Conservation (phyloP, 116 monocot species). For the Phalaenopsis hybrid region DNA sequence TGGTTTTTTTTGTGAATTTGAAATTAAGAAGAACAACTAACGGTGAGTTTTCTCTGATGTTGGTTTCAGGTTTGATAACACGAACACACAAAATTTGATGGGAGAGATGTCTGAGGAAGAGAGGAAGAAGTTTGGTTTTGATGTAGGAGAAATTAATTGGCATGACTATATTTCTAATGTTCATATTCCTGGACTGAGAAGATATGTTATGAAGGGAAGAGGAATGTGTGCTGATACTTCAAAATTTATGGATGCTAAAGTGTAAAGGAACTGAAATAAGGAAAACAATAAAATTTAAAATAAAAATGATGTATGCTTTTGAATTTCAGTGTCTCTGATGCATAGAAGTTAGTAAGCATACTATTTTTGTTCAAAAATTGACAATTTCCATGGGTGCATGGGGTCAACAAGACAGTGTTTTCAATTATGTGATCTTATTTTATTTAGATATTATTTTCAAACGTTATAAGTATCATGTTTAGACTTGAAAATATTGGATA, state of each 20-base stretch:
- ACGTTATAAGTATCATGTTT: too few species aligned
- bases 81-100: conserved; percentile 55
- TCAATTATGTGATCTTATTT: not conserved
- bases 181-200: conserved; percentile 83
- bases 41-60: not conserved
- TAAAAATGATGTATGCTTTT: not conserved
- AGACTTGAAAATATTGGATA: too few species aligned
- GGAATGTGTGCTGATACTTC: conserved; percentile 19
- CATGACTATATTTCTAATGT: conserved; percentile 67
- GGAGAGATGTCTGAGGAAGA: conserved; percentile 81
- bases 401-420: not conserved
- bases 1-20: not conserved
- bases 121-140: conserved; percentile 54
- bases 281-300: too few species aligned
- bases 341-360: not conserved
- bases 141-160: conserved; percentile 66
- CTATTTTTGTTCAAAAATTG: not conserved
- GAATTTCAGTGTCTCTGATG: not conserved
- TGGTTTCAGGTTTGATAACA: conserved; percentile 65
- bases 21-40: not conserved
- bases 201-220: conserved; percentile 86
- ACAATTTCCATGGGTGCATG: not conserved
- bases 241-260: conserved; percentile 15
- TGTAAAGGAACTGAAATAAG: conserved; percentile 4
- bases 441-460: not conserved